These are phyloP conservation scores for Termitomyces sp. DNA, from an alignment of 768 basidiomycete species.

Conservation along the genomic window DNA sequence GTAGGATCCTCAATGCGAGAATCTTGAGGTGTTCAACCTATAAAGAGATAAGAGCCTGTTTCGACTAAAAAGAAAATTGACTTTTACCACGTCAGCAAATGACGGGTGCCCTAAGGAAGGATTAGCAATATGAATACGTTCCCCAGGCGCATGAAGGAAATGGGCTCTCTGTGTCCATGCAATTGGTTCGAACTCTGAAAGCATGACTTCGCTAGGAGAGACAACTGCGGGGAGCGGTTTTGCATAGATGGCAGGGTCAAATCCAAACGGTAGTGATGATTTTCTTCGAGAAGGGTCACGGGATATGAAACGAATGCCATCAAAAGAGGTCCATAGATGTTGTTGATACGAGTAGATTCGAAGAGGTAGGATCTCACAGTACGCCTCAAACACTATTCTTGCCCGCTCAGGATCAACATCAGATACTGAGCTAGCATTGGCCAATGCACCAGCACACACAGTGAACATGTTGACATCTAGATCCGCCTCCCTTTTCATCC, in stretches of 20 bases:
- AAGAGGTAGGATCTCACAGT: slow-evolving; percentile 28
- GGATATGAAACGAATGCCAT: slow-evolving; percentile 35
- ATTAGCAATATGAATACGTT: slow-evolving; percentile 27
- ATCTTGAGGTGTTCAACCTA: slow-evolving; percentile 37
- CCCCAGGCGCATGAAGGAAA: slow-evolving; percentile 22
- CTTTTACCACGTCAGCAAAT: slow-evolving; percentile 36
- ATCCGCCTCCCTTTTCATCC: slow-evolving; percentile 23
- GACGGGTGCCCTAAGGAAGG: slow-evolving; percentile 33
- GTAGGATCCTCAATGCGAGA: slow-evolving; percentile 23
- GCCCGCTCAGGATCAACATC: slow-evolving; percentile 20
- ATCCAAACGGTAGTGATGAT: not conserved
- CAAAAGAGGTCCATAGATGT: slow-evolving; percentile 24
- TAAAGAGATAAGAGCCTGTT: not conserved
- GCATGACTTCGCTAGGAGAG: slow-evolving; percentile 31
- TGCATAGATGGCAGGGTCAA: slow-evolving; percentile 20
- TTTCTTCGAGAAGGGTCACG: slow-evolving; percentile 13
- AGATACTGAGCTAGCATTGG: slow-evolving; percentile 10
- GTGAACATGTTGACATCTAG: slow-evolving; percentile 29
- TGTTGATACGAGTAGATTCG: slow-evolving; percentile 10
- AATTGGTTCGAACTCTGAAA: slow-evolving; percentile 29
- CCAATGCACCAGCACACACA: slow-evolving; percentile 27
- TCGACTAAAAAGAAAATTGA: not conserved
- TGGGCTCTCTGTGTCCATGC: slow-evolving; percentile 46
- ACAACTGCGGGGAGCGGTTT: slow-evolving; percentile 26
- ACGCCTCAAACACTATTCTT: slow-evolving; percentile 25